Percentiles rank a stretch among this genome's conserved stretches.
Conservation (phyloP, 345 rosid genomes). For the Jatropha curcas region DNA sequence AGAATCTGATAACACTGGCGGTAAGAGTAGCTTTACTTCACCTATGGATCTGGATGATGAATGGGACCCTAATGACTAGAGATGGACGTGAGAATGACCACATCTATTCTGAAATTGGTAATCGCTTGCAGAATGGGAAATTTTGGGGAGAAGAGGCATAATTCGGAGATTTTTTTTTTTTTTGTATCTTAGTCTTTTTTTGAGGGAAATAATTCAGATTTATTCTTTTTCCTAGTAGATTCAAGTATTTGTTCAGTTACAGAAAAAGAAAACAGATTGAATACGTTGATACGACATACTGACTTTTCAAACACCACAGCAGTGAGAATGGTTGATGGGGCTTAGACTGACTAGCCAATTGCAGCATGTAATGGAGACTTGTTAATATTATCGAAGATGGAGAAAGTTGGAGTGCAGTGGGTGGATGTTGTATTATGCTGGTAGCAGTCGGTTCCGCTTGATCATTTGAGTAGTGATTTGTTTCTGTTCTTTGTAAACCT, state of each 20-base stretch:
- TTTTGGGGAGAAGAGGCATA: constrained; percentile 22
- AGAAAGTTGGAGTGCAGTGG: background rate
- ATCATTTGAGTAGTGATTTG: constrained; percentile 9
- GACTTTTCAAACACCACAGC: constrained; percentile 14
- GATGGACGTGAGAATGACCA: constrained; percentile 17
- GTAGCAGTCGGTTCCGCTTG: background rate
- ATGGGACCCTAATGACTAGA: constrained; percentile 94
- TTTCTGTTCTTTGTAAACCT: constrained; percentile 16
- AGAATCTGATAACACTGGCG: constrained; percentile 50
- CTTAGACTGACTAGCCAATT: constrained; percentile 13
- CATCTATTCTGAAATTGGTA: constrained; percentile 24
- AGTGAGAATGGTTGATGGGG: constrained; percentile 17
- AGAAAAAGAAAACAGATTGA: constrained; percentile 33
- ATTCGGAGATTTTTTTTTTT: constrained; percentile 32
- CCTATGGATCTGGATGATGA: constrained; percentile 78
- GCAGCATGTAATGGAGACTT: constrained; percentile 3
- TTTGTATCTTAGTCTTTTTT: constrained; percentile 32
- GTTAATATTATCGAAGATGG: background rate
- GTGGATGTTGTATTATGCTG: background rate
- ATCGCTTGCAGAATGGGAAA: constrained; percentile 31
- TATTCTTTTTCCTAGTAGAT: constrained; percentile 51
- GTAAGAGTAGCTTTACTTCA: constrained; percentile 44
- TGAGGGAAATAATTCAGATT: constrained; percentile 40
- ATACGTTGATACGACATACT: constrained; percentile 30
- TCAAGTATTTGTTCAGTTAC: constrained; percentile 22